Conservation (phyloP, 805 yeast genomes). For the Barnettozyma pratensis region DNA sequence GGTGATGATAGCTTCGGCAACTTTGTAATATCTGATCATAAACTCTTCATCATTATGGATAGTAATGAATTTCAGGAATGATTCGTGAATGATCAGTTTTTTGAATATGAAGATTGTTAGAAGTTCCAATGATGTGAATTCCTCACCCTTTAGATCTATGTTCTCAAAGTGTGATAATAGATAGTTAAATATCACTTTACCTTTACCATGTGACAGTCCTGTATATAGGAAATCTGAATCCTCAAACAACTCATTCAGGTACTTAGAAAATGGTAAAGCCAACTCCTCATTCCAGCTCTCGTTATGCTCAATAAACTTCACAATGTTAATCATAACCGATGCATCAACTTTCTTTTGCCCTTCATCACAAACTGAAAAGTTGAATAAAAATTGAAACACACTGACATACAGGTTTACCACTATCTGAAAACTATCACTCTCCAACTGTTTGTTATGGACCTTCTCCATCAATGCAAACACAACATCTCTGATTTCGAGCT, state of each 20-base stretch:
- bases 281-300: slow-evolving; percentile 4
- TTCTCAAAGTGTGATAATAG: slow-evolving; percentile 17
- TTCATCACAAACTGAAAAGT: slow-evolving; percentile 11
- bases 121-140: slow-evolving; percentile 17
- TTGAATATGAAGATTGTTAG: slow-evolving; percentile 25
- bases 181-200: slow-evolving; percentile 9
- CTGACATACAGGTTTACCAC: slow-evolving; percentile 1
- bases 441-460: not conserved
- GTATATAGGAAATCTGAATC: slow-evolving; percentile 14
- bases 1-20: slow-evolving; percentile 30
- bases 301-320: slow-evolving; percentile 1
- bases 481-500: slow-evolving; percentile 6
- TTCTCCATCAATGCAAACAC: not conserved
- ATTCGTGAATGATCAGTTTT: slow-evolving; percentile 29
- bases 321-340: slow-evolving; percentile 9
- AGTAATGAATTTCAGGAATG: slow-evolving; percentile 28
- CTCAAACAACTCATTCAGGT: slow-evolving; percentile 12
- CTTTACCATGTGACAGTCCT: slow-evolving; percentile 19
- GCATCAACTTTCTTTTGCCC: slow-evolving; percentile 5
- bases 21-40: slow-evolving; percentile 20
- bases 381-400: slow-evolving; percentile 16
- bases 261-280: slow-evolving; percentile 9
- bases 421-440: not conserved
- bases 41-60: slow-evolving; percentile 11
- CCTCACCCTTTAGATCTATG: slow-evolving; percentile 8